These are phyloP conservation scores for Termitomyces sp. DNA, from an alignment of 768 basidiomycete species.

Conservation along the genomic window DNA sequence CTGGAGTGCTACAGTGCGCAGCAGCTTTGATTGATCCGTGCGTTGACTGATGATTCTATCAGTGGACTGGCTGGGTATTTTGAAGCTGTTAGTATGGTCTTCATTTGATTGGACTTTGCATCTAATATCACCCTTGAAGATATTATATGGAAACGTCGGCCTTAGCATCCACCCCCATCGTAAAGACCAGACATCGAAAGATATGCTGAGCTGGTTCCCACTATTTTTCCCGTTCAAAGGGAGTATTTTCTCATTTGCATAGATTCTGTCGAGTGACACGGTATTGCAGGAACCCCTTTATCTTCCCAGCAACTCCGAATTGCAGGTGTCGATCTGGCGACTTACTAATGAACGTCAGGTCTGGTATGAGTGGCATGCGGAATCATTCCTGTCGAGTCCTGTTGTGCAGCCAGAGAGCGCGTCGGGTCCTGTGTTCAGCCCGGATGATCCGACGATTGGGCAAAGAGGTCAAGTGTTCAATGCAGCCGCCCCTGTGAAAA, in stretches of 20 bases:
- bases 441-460: conserved; percentile 38
- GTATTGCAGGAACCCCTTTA: conserved; percentile 79
- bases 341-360: conserved; percentile 84
- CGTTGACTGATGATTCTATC: background rate
- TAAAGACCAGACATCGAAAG: conserved; percentile 80
- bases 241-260: background rate
- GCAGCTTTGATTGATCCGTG: background rate
- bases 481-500: conserved; percentile 52
- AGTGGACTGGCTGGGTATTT: conserved; percentile 95
- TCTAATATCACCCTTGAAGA: conserved; percentile 18
- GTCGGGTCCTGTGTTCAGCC: conserved; percentile 42
- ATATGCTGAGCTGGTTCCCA: conserved; percentile 99
- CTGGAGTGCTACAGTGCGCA: conserved; percentile 77
- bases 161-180: conserved; percentile 91
- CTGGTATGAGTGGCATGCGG: conserved; percentile 99
- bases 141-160: conserved; percentile 85
- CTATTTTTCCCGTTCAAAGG: conserved; percentile 91
- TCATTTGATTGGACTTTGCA: background rate
- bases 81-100: conserved; percentile 53
- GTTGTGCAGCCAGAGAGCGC: conserved; percentile 16
- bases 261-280: background rate
- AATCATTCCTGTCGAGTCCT: conserved; percentile 77
- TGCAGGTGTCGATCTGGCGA: conserved; percentile 93
- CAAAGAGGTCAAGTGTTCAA: conserved; percentile 8
- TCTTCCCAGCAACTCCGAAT: conserved; percentile 85